Conservation (phyloP, 2,329 filamentous ascomycete genomes). For the Pseudocercospora pini-densiflorae region DNA sequence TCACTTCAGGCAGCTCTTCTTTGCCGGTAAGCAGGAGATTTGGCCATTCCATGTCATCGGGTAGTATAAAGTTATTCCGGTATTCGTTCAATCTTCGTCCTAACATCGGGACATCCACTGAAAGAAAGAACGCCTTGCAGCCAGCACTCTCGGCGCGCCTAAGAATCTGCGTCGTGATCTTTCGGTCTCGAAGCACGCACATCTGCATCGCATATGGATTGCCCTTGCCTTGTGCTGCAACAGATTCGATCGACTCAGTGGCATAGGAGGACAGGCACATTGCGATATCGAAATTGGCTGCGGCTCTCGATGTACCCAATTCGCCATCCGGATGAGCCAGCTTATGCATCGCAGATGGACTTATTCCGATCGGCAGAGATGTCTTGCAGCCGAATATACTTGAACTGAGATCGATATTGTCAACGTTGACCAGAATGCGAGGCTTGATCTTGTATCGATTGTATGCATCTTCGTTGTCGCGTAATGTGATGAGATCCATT, state of each 20-base stretch:
- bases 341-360: constrained; percentile 58
- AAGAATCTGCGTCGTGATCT: constrained; percentile 48
- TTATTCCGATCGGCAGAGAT: constrained; percentile 57
- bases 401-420: constrained; percentile 45
- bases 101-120: constrained; percentile 60
- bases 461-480: constrained; percentile 59
- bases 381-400: constrained; percentile 50
- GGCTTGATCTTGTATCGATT: constrained; percentile 47
- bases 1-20: constrained; percentile 7
- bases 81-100: constrained; percentile 60
- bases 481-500: constrained; percentile 21
- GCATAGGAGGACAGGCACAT: constrained; percentile 57
- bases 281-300: constrained; percentile 46
- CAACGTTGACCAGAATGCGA: constrained; percentile 45
- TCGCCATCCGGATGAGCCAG: constrained; percentile 60
- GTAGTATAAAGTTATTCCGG: constrained; percentile 54
- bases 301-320: constrained; percentile 54
- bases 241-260: constrained; percentile 56
- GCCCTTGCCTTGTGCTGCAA: constrained; percentile 45
- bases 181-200: constrained; percentile 57
- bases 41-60: constrained; percentile 22
- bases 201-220: constrained; percentile 60
- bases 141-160: constrained; percentile 43
- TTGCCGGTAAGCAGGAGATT: constrained; percentile 33
- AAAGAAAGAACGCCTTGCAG: constrained; percentile 60